Percentiles rank a stretch among this genome's conserved stretches.
These are phyloP conservation scores for Carex parvula DNA, from an alignment of 176 grass and related monocot genomes.

Conservation along the genomic window DNA sequence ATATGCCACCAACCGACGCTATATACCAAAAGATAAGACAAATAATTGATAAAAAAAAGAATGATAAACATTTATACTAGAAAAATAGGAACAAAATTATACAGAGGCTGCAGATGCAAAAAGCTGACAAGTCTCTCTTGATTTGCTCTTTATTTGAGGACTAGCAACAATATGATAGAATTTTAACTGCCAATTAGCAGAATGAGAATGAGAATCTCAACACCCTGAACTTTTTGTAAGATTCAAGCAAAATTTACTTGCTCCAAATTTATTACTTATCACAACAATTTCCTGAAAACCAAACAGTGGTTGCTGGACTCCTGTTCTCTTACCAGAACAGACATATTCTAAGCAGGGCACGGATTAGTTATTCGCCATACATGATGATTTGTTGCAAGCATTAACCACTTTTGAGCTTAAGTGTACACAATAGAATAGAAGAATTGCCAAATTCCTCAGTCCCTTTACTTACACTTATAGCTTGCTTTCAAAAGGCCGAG, in stretches of 20 bases:
- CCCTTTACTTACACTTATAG: neutral
- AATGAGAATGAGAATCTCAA: neutral
- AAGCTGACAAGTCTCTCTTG: neutral
- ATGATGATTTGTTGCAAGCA: neutral
- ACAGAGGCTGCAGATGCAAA: neutral
- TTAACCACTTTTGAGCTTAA: neutral
- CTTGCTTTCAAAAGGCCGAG: conserved; percentile 24
- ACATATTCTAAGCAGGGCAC: neutral
- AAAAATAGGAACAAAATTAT: neutral
- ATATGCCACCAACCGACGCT: neutral
- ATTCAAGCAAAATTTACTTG: neutral
- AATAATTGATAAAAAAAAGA: neutral
- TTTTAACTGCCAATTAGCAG: neutral
- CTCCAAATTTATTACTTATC: neutral
- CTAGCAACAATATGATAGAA: neutral
- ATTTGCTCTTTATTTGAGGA: neutral
- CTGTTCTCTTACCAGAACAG: neutral
- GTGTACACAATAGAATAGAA: neutral
- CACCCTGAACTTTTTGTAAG: neutral
- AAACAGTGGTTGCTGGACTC: neutral
- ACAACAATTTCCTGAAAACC: neutral
- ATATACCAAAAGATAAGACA: neutral
- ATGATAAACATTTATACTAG: neutral
- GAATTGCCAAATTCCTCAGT: neutral
- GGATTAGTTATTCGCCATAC: too few relatives aligned